Percentiles rank a stretch among this genome's conserved stretches.
Evolutionary conservation across 106 monocot genomes (phyloP).

Genomic region (Dioscorea dumetorum): DNA sequence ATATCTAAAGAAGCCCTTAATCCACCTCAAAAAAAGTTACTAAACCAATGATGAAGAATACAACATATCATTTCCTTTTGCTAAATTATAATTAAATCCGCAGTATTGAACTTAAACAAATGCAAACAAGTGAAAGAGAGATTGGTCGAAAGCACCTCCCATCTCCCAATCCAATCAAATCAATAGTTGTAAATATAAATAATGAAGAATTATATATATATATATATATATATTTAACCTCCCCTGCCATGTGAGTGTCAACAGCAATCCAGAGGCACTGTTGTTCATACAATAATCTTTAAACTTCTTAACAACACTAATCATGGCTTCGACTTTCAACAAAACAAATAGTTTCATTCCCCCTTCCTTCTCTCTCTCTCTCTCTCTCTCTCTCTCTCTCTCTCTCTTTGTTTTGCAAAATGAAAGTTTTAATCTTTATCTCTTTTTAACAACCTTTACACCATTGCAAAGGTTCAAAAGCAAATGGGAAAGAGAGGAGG

Average conservation of each 20-base stretch:
- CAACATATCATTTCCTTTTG: not conserved
- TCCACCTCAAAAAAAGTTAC: not conserved
- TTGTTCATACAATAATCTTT: not conserved
- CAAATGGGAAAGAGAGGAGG: no score
- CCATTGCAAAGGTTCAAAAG: no score
- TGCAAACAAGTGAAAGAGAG: not conserved
- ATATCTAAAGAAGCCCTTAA: not conserved
- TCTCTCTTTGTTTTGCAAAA: not conserved
- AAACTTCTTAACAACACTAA: not conserved
- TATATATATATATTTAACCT: not conserved
- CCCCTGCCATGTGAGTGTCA: slow-evolving; percentile 1
- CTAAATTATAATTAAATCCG: no score
- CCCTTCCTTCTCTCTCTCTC: no score
- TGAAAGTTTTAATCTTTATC: no score
- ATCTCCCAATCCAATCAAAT: slow-evolving; percentile 1
- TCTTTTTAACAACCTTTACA: no score
- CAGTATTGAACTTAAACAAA: not conserved
- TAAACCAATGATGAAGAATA: not conserved
- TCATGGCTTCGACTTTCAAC: not conserved
- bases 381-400: not conserved
- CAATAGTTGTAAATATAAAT: not conserved
- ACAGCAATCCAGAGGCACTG: slow-evolving; percentile 11
- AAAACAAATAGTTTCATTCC: not conserved
- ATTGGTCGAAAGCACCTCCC: slow-evolving; percentile 1
- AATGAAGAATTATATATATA: not conserved